Evolutionary conservation across 2,329 filamentous ascomycete genomes (phyloP), one percentile per base, ranked within the genome.

Genomic region (Talaromyces sp.): DNA sequence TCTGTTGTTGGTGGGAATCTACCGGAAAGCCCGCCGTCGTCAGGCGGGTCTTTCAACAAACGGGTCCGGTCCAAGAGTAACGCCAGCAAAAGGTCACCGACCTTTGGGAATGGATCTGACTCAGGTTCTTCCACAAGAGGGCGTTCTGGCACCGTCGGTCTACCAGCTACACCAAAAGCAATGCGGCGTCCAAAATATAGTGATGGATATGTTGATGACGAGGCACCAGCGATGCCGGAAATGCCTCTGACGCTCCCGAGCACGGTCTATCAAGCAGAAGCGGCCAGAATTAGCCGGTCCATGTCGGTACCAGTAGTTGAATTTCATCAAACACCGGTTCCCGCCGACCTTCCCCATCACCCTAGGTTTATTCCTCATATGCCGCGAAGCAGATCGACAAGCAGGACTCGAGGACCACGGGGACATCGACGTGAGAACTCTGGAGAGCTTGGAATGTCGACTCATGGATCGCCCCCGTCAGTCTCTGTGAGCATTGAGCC

Each of bases 111-210:
- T 60, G 71, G 74, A 57, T 78, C 77, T 9, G 78, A 79, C 61
- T 79, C 78, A 0, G 72, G 71, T 63, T 59, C 64, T 9, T 78
- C 76, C 0, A 74, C 76, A 8, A 77, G 77, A 16, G 80, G 79
- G 2, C 78, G 81, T 2, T 82, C 83, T 14, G 73, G 72, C 1
- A 83, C 85, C 6, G 84, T 94, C 60, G 93, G 93, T 0, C 84
- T 97, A n/a, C 93, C 94, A 14, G 92, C 93, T 2, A 97, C 93
- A 0, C 93, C 94, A 35, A 89, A 92, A 79, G 93, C 93, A 1
- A 96, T 97, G 93, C 87, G 90, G 22, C 87, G 96, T 74, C 85
- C 87, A 1, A 87, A 91, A 50, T 88, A 94, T 70, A 84, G 84
- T 75, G 72, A 70, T 52, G 72, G 72, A 59, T 66, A 70, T 39